Percentiles rank a stretch among this genome's conserved stretches.
phyloP scores from a whole-genome alignment of 2,329 filamentous ascomycete genomes.

The Apiospora marii region DNA sequence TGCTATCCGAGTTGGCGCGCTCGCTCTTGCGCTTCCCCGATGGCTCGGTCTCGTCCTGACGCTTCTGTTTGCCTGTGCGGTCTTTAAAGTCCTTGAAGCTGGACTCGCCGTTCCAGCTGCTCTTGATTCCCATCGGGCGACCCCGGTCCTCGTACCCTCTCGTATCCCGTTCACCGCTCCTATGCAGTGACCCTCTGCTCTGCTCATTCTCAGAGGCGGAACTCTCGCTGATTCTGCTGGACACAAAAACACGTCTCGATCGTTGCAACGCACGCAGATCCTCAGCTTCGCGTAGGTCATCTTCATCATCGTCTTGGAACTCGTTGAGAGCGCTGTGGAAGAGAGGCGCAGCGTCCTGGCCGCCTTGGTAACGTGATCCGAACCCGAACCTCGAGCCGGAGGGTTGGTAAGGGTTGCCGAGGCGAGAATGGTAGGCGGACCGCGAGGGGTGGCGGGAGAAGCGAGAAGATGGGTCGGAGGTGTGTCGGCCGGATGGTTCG shows the following conservation, averaged over 20 bases:
- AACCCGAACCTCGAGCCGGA: slow-evolving; percentile 81
- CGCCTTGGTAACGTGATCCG: slow-evolving; percentile 74
- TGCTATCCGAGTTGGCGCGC: slow-evolving; percentile 43
- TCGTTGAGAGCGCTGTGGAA: slow-evolving; percentile 93
- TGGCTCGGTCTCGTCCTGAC: slow-evolving; percentile 47
- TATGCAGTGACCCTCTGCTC: slow-evolving; percentile 63
- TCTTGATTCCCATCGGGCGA: slow-evolving; percentile 63
- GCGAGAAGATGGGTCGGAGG: slow-evolving; percentile 38
- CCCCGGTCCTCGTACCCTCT: slow-evolving; percentile 55
- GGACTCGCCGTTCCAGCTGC: slow-evolving; percentile 68
- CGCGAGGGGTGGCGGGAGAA: slow-evolving; percentile 41
- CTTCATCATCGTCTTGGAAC: slow-evolving; percentile 91
- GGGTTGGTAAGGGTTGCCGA: slow-evolving; percentile 81
- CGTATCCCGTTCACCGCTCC: slow-evolving; percentile 59
- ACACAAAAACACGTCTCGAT: slow-evolving; percentile 87
- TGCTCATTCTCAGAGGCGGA: slow-evolving; percentile 80
- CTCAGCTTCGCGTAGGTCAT: slow-evolving; percentile 90
- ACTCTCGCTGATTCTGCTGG: slow-evolving; percentile 84
- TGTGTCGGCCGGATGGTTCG: slow-evolving; percentile 44
- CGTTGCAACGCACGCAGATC: slow-evolving; percentile 92
- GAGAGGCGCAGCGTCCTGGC: slow-evolving; percentile 86
- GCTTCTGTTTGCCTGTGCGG: slow-evolving; percentile 48
- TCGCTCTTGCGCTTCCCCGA: slow-evolving; percentile 37
- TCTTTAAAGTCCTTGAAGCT: slow-evolving; percentile 47
- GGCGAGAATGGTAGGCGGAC: slow-evolving; percentile 41